These are phyloP conservation scores for Colletotrichum chrysophilum DNA, from an alignment of 2,329 filamentous ascomycete genomes.

Conservation along the genomic window DNA sequence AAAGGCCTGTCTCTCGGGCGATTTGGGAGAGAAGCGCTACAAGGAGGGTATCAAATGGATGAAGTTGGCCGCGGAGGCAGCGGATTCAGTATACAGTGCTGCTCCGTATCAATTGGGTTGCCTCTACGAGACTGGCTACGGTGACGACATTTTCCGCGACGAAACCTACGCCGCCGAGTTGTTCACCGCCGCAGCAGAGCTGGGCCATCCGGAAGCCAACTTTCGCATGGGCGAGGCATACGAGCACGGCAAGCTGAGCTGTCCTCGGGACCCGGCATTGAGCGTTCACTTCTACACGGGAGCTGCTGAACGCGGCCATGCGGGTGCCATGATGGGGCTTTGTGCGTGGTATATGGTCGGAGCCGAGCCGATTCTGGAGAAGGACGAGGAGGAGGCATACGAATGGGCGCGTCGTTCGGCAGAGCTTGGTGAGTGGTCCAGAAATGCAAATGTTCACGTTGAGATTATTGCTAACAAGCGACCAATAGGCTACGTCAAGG, in stretches of 20 bases:
- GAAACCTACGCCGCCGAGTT: constrained; percentile 89
- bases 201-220: constrained; percentile 86
- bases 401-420: constrained; percentile 93
- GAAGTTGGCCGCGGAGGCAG: constrained; percentile 88
- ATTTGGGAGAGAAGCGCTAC: constrained; percentile 86
- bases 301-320: constrained; percentile 83
- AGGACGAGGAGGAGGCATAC: constrained; percentile 94
- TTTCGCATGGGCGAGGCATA: constrained; percentile 95
- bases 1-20: constrained; percentile 86
- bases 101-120: constrained; percentile 90
- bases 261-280: constrained; percentile 87
- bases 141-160: constrained; percentile 92
- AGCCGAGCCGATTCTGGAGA: constrained; percentile 88
- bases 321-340: constrained; percentile 94
- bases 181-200: constrained; percentile 91
- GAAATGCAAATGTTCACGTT: background rate
- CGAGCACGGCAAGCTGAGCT: constrained; percentile 87
- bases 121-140: constrained; percentile 91
- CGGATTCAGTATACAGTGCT: constrained; percentile 89
- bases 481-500: constrained; percentile 66
- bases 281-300: constrained; percentile 98
- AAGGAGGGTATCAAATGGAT: constrained; percentile 96
- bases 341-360: constrained; percentile 99
- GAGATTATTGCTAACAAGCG: constrained; percentile 16
- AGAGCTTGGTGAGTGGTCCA: constrained; percentile 71